A percentile compares a stretch with the other conserved stretches of the same genome.
Conservation (phyloP, 192 early-diverging fungal species). For the Coemansia biformis region DNA sequence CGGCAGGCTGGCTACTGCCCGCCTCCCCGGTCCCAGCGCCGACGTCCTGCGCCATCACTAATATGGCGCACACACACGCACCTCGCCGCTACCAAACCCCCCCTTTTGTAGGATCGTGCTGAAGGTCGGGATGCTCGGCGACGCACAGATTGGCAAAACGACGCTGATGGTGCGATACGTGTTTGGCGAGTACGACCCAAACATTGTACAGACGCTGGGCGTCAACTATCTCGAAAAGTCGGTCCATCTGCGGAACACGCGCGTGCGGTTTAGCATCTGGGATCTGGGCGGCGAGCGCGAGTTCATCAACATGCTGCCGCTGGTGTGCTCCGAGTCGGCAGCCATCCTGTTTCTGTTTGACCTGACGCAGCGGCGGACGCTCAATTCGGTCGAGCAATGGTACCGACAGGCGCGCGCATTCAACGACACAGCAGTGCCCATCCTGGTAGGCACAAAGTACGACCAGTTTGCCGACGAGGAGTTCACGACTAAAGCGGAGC, state of each 20-base stretch:
- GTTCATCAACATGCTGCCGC: slow-evolving; percentile 94
- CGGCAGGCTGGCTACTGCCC: too few relatives aligned
- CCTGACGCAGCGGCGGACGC: slow-evolving; percentile 79
- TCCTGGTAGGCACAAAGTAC: slow-evolving; percentile 94
- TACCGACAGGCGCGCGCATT: slow-evolving; percentile 92
- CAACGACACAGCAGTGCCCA: slow-evolving; percentile 93
- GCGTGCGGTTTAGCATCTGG: slow-evolving; percentile 97
- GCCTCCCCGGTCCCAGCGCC: too few relatives aligned
- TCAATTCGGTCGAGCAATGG: slow-evolving; percentile 95
- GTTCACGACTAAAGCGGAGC: slow-evolving; percentile 72
- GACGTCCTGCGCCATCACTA: too few relatives aligned
- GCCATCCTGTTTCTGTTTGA: slow-evolving; percentile 97
- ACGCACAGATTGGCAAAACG: slow-evolving; percentile 95
- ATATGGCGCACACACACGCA: too few relatives aligned
- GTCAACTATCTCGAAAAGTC: slow-evolving; percentile 98
- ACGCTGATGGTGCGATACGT: slow-evolving; percentile 97
- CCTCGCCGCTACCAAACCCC: too few relatives aligned
- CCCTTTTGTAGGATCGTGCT: slow-evolving; percentile 73
- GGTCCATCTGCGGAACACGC: slow-evolving; percentile 79
- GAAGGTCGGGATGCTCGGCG: slow-evolving; percentile 95
- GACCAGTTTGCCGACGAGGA: slow-evolving; percentile 75
- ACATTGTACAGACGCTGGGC: slow-evolving; percentile 93
- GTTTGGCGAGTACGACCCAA: slow-evolving; percentile 89
- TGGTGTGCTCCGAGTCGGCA: slow-evolving; percentile 95
- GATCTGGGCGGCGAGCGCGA: slow-evolving; percentile 94